Conservation (phyloP, 192 early-diverging fungal species). For the Phycomyces blakesleeanus region DNA sequence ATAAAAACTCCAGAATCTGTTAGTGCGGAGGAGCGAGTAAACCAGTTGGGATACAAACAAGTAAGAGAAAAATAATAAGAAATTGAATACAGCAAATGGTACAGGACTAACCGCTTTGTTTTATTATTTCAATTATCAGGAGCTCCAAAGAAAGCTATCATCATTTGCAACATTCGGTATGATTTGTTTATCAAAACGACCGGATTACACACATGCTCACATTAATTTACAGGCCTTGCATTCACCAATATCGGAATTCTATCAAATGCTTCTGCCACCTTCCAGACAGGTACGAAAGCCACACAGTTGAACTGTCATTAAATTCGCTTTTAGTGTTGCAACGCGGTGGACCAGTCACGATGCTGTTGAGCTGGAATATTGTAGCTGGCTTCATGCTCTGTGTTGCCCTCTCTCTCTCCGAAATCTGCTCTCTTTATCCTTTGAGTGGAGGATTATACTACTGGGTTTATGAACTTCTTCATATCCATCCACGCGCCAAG, state of each 20-base stretch:
- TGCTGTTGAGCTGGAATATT: constrained; percentile 35
- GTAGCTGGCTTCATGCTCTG: constrained; percentile 33
- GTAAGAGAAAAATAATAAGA: neutral
- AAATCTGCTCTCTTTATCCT: constrained; percentile 30
- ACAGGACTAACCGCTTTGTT: neutral
- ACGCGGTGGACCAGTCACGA: constrained; percentile 28
- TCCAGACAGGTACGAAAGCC: constrained; percentile 24
- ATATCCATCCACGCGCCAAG: neutral
- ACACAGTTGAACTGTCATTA: neutral
- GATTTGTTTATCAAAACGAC: neutral
- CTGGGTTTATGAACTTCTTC: constrained; percentile 27
- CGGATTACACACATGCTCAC: too few relatives aligned
- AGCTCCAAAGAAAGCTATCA: constrained; percentile 20
- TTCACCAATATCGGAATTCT: constrained; percentile 37
- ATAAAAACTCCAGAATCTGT: too few relatives aligned
- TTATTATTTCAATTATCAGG: too few relatives aligned
- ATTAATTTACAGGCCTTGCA: constrained; percentile 21
- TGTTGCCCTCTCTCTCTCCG: constrained; percentile 30
- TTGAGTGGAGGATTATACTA: constrained; percentile 29
- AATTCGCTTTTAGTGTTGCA: constrained; percentile 14
- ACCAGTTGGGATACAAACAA: constrained; percentile 23
- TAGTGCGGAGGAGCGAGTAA: too few relatives aligned
- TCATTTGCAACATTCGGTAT: constrained; percentile 27
- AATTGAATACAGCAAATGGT: too few relatives aligned
- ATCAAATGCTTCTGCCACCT: constrained; percentile 28